Conservation (phyloP, 2,329 filamentous ascomycete genomes). For the Aspergillus quadricinctus region DNA sequence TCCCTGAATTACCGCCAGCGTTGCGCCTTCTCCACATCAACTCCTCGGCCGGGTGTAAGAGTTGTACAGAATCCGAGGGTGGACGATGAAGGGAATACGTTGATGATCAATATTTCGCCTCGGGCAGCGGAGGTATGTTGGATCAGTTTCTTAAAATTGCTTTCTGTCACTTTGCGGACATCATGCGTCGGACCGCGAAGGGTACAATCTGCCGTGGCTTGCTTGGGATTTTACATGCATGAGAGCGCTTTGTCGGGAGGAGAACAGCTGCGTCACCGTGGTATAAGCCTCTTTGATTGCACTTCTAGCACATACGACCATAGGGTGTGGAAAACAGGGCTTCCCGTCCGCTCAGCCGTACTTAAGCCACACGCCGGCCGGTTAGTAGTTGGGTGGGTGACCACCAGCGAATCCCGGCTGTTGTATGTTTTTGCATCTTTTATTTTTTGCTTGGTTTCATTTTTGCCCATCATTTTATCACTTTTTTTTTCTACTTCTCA, state of each 20-base stretch:
- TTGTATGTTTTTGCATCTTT: conserved; percentile 40
- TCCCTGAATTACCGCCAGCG: conserved; percentile 14
- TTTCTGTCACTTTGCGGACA: background rate
- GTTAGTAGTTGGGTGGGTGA: conserved; percentile 47
- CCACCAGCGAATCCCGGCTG: conserved; percentile 44
- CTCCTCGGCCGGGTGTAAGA: conserved; percentile 36
- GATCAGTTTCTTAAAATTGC: conserved; percentile 5
- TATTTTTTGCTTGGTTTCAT: background rate
- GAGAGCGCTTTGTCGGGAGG: background rate
- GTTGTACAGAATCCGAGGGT: conserved; percentile 63
- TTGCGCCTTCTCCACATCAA: conserved; percentile 34
- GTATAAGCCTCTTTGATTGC: conserved; percentile 11
- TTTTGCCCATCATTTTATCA: background rate
- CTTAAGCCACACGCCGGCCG: conserved; percentile 44
- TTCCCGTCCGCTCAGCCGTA: conserved; percentile 46
- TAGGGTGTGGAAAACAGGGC: conserved; percentile 45
- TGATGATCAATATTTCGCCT: conserved; percentile 77
- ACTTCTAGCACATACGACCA: conserved; percentile 39
- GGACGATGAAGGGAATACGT: conserved; percentile 79
- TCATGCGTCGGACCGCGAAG: background rate
- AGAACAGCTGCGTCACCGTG: background rate
- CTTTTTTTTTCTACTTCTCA: background rate
- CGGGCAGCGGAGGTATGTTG: conserved; percentile 68
- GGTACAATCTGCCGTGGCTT: background rate
- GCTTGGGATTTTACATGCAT: background rate